A percentile compares a stretch with the other conserved stretches of the same genome.
Conservation (phyloP, 495 filamentous ascomycete species). For the Penicillium goetzii region DNA sequence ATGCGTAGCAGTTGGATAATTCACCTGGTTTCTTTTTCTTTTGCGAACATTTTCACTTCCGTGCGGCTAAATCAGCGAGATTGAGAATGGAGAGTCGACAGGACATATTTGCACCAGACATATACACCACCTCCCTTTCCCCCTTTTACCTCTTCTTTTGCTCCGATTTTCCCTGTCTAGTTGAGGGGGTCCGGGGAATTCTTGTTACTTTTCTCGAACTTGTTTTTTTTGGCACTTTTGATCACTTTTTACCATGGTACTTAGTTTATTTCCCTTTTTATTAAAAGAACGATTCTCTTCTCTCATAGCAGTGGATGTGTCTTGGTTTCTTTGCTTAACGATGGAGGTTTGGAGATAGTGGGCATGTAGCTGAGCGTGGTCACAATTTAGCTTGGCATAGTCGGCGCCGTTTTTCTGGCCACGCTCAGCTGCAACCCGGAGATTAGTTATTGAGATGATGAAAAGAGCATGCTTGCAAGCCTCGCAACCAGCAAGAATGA, state of each 20-base stretch:
- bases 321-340: background rate
- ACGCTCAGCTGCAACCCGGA: no score
- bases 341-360: no score
- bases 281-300: constrained; percentile 30
- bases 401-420: no score
- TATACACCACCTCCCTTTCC: constrained; percentile 19
- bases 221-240: constrained; percentile 9
- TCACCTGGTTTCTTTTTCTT: constrained; percentile 9
- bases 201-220: constrained; percentile 23
- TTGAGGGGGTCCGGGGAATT: constrained; percentile 16
- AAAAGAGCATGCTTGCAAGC: no score
- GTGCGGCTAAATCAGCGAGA: background rate
- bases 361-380: no score
- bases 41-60: background rate
- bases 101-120: constrained; percentile 25
- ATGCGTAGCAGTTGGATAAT: background rate
- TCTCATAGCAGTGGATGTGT: constrained; percentile 1
- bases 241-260: constrained; percentile 12
- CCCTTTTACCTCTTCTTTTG: background rate
- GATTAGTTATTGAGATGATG: no score
- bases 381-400: no score
- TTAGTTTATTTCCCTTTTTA: constrained; percentile 22
- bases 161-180: constrained; percentile 1
- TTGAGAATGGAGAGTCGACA: constrained; percentile 12
- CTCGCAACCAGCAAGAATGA: no score